These are phyloP conservation scores for Saccharomyces hybrid DNA, from an alignment of 1,139 yeast species.

Conservation along the genomic window DNA sequence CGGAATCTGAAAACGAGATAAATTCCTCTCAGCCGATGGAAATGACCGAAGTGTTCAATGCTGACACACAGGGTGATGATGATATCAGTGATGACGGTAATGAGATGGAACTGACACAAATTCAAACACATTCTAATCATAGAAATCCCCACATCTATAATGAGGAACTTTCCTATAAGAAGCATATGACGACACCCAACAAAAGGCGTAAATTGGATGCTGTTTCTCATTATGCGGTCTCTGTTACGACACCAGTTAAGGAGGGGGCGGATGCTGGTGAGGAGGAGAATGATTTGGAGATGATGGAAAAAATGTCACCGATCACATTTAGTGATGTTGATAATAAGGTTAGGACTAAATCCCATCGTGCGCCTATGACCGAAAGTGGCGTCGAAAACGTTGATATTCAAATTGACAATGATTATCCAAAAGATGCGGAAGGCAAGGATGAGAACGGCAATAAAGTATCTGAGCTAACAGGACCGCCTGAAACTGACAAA, in stretches of 20 bases:
- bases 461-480: neutral
- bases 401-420: neutral
- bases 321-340: conserved; percentile 17
- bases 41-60: conserved; percentile 7
- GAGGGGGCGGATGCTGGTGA: neutral
- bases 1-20: neutral
- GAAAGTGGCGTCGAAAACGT: neutral
- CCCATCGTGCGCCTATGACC: neutral
- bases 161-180: neutral
- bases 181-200: neutral
- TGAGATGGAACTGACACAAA: conserved; percentile 6
- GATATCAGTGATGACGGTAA: neutral
- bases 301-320: conserved; percentile 30
- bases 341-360: neutral
- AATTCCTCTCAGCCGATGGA: conserved; percentile 15
- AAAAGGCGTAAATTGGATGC: conserved; percentile 10
- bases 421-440: neutral
- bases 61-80: conserved; percentile 1
- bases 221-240: conserved; percentile 2
- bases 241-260: conserved; percentile 4
- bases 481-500: neutral
- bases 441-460: neutral
- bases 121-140: neutral
- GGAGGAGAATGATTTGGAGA: conserved; percentile 14
- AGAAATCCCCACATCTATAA: neutral